Evolutionary conservation across 192 early-diverging fungal species (phyloP), one percentile per base, ranked within the genome.

Genomic region (Linderina pennispora): DNA sequence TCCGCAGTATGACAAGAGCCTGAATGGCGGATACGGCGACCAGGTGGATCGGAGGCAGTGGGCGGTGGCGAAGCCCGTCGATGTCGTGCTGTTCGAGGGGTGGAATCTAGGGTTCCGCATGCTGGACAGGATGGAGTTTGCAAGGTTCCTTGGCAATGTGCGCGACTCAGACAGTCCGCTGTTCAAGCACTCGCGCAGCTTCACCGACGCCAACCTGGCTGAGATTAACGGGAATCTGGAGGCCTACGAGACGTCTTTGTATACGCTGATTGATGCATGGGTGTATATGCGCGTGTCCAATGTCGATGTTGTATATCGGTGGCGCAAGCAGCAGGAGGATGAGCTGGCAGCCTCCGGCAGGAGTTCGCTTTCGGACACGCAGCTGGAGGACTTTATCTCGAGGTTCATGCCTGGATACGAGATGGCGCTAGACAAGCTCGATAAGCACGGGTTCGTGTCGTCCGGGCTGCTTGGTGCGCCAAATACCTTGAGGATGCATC

Each of bases 11-110:
- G 87, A 96, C 50, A 98, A 98, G 62, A 74, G 81, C 17, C 39
- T 84, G 23, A 38, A 83, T 40, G 44, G 70, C 38, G 94, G 94
- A 0, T 74, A 77, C 15, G 94, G 94, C 2, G 91, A 98, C 52
- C 78, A 89, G 8, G 16, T 78, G 0, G 75, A 82, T 4, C n/a
- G 33, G 17, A 36, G 46, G 4, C 26, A 80, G 24, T 98, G 90
- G 90, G 51, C 50, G 2, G 42, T 18, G 14, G 73, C 70, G 0
- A 31, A 48, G 4, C 55, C 70, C 10, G 41, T 87, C 16, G 80
- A 96, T 45, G 77, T 96, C 33, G 68, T 98, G 15, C 55, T 98
- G 23, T 86, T 96, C 53, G 95, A 98, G 59, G 95, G 92, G 0
- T 98, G 94, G 91, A 88, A 76, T 26, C 48, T 93, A 8, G 94